Percentiles rank a stretch among this genome's conserved stretches.
phyloP scores from a whole-genome alignment of 2,329 filamentous ascomycete species.

The Colletotrichum tropicale region DNA sequence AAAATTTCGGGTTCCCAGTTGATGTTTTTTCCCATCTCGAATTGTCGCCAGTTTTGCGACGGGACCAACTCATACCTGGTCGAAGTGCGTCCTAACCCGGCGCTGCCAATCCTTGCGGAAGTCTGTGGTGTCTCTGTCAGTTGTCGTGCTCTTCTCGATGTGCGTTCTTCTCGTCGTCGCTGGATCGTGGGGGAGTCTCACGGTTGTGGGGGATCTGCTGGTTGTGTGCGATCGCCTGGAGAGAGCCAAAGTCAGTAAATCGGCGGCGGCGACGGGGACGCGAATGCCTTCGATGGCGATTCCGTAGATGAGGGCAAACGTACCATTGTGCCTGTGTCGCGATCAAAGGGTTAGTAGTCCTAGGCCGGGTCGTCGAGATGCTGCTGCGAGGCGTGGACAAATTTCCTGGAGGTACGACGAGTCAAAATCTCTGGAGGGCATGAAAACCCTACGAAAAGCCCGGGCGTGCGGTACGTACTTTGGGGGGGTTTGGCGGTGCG shows the following conservation, averaged over 20 bases:
- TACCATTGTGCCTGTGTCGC: constrained; percentile 58
- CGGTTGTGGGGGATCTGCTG: constrained; percentile 97
- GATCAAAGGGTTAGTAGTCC: constrained; percentile 45
- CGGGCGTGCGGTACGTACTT: constrained; percentile 14
- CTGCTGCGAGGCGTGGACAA: constrained; percentile 14
- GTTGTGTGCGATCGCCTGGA: constrained; percentile 95
- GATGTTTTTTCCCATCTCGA: constrained; percentile 21
- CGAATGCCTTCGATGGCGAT: not conserved
- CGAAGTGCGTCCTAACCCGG: constrained; percentile 98
- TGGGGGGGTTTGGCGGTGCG: not conserved
- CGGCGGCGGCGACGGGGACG: not conserved
- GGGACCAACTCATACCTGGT: constrained; percentile 78
- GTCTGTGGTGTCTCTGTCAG: constrained; percentile 62
- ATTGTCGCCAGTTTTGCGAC: constrained; percentile 19
- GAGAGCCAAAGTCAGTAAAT: constrained; percentile 14
- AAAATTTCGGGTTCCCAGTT: constrained; percentile 23
- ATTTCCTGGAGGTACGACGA: constrained; percentile 34
- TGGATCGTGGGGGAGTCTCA: constrained; percentile 51
- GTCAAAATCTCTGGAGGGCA: constrained; percentile 45
- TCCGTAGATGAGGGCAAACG: constrained; percentile 23
- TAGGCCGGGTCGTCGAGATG: constrained; percentile 19
- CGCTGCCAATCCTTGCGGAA: constrained; percentile 99
- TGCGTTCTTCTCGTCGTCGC: constrained; percentile 17
- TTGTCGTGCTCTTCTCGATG: constrained; percentile 29
- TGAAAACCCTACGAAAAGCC: constrained; percentile 43